phyloP scores from a whole-genome alignment of 2,329 filamentous ascomycete genomes.

The Mariannaea elegans region DNA sequence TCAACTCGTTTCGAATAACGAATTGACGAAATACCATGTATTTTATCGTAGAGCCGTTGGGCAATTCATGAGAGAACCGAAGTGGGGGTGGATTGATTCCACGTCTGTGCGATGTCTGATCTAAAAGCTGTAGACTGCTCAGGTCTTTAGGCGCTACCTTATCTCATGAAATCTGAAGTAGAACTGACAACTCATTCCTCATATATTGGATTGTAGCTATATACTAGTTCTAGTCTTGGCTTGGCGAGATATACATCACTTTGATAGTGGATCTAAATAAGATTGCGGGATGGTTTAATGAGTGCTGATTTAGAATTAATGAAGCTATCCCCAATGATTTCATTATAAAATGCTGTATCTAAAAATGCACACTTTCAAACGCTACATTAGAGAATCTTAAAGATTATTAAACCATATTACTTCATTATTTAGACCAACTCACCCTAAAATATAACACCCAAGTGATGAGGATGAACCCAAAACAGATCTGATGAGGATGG shows the following conservation, averaged over 20 bases:
- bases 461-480: no score
- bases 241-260: no score
- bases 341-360: not conserved
- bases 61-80: not conserved
- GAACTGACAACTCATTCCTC: not conserved
- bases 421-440: not conserved
- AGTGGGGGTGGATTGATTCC: slow-evolving; percentile 11
- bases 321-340: not conserved
- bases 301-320: slow-evolving; percentile 11
- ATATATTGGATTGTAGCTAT: not conserved
- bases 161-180: not conserved
- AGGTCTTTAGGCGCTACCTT: not conserved
- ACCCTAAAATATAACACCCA: not conserved
- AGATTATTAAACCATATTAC: not conserved
- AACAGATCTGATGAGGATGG: no score
- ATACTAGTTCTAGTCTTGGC: not conserved
- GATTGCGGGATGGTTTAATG: no score
- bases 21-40: not conserved
- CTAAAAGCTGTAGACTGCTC: not conserved
- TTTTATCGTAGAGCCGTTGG: not conserved
- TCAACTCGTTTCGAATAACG: slow-evolving; percentile 26
- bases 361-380: not conserved
- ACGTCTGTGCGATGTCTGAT: slow-evolving; percentile 8
- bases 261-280: no score
- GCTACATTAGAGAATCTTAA: not conserved